phyloP scores from a whole-genome alignment of 2,329 filamentous ascomycete genomes.

The Cytospora piceicola region DNA sequence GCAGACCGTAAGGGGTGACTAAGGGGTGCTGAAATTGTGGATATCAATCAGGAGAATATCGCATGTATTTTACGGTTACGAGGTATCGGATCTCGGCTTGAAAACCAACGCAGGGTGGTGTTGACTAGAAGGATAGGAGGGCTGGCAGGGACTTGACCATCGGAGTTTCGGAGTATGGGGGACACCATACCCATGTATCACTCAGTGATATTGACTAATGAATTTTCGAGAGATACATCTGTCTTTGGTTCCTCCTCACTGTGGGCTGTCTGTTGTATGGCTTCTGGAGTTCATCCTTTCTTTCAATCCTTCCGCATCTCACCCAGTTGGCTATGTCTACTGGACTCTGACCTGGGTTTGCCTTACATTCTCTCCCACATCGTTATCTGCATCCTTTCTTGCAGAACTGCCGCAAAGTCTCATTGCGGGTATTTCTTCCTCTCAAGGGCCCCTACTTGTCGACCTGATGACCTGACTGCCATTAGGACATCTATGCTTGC shows the following conservation, averaged over 20 bases:
- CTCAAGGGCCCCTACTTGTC: neutral
- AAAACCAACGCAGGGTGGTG: neutral
- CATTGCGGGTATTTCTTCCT: neutral
- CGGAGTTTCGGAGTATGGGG: constrained; percentile 3
- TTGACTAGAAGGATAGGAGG: neutral
- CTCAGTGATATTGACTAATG: neutral
- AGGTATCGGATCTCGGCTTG: neutral
- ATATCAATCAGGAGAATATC: neutral
- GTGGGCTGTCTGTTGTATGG: neutral
- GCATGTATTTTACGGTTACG: neutral
- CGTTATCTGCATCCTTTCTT: neutral
- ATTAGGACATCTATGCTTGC: neutral
- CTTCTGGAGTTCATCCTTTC: neutral
- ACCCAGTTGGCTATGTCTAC: neutral
- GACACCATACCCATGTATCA: constrained; percentile 2
- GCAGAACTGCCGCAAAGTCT: neutral
- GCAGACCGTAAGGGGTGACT: neutral
- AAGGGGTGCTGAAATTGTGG: neutral
- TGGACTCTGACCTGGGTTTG: too few species aligned
- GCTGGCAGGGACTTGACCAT: neutral
- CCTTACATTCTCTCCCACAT: too few species aligned
- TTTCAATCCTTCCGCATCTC: neutral
- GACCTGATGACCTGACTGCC: neutral
- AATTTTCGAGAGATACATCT: neutral
- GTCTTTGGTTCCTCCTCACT: neutral